Percentiles rank a stretch among this genome's conserved stretches.
Conservation (phyloP, 345 rosid species). For the Cochlearia excelsa region DNA sequence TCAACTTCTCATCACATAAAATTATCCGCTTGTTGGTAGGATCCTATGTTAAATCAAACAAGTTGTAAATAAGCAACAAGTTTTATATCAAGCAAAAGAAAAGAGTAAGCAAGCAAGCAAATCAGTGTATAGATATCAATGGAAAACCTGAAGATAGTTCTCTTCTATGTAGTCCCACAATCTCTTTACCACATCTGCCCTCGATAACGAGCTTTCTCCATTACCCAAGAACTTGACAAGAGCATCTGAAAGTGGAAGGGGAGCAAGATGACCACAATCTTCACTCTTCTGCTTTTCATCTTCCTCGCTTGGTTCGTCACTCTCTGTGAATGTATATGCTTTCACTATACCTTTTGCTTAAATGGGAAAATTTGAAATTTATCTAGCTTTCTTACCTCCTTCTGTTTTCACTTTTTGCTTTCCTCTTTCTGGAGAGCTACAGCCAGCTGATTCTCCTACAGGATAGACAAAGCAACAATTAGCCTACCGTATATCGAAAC, state of each 20-base stretch:
- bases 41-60: conserved; percentile 38
- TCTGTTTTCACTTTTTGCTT: conserved; percentile 35
- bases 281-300: conserved; percentile 57
- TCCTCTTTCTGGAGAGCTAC: conserved; percentile 27
- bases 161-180: conserved; percentile 60
- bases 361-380: conserved; percentile 18
- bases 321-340: conserved; percentile 32
- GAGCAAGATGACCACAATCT: conserved; percentile 50
- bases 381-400: conserved; percentile 31
- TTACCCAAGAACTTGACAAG: conserved; percentile 59
- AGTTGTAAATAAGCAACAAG: conserved; percentile 1
- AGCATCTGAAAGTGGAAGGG: conserved; percentile 58
- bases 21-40: conserved; percentile 53
- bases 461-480: conserved; percentile 20
- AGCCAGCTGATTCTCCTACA: conserved; percentile 32
- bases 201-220: conserved; percentile 54
- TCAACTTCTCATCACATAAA: conserved; percentile 55
- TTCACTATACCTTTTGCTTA: conserved; percentile 6
- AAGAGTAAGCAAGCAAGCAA: conserved; percentile 4
- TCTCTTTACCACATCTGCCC: conserved; percentile 56
- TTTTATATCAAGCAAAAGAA: neutral
- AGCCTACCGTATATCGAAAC: neutral
- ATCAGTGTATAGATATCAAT: neutral
- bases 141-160: conserved; percentile 61
- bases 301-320: conserved; percentile 35